Evolutionary conservation across 495 filamentous ascomycete species (phyloP), one percentile per base, ranked within the genome.

Genomic region (Haplographium delicatum): DNA sequence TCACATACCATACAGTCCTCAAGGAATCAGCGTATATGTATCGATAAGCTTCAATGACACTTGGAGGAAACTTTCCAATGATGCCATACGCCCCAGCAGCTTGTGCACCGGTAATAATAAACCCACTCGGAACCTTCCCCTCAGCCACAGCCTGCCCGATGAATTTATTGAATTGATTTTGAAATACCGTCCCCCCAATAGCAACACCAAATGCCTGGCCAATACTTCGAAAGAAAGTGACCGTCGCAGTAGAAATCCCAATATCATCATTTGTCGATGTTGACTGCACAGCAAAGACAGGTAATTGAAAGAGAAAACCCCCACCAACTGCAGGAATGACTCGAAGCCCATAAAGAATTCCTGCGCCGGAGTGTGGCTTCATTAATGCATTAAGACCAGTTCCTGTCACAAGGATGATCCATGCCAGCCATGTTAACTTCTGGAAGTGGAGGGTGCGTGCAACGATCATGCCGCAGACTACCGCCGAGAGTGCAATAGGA

Each of bases 11-110:
- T 3, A 85, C 72, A 3, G 71, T 66, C 45, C 72, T 68, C 52
- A 86, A 41, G 46, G 72, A 70, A 54, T 80, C 76, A 0, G 72
- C 71, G 61, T 80, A 84, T 25, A 59, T 56, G 11, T 47, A 68
- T 47, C 50, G 57, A 51, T 28, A 46, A 20, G 51, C 63, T 1
- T 71, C 72, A 50, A 5, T 39, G 18, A 65, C 57, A 23, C 66
- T 59, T 0, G 66, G 59, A 72, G 83, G 79, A 0, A 52, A 59
- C 57, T 78, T 71, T 46, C 83, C 77, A n/a, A 82, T 60, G 39
- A 72, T 67, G 4, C 82, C 77, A 40, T 84, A 62, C 2, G 72
- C 71, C 0, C 78, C 72, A 1, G 79, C 78, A 62, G 85, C 77
- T 4, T 65, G 62, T 11, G 50, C 64, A 8, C 78, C 79, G 35